These are phyloP conservation scores for Candida pseudocylindracea DNA, from an alignment of 1,139 yeast genomes.

Conservation along the genomic window DNA sequence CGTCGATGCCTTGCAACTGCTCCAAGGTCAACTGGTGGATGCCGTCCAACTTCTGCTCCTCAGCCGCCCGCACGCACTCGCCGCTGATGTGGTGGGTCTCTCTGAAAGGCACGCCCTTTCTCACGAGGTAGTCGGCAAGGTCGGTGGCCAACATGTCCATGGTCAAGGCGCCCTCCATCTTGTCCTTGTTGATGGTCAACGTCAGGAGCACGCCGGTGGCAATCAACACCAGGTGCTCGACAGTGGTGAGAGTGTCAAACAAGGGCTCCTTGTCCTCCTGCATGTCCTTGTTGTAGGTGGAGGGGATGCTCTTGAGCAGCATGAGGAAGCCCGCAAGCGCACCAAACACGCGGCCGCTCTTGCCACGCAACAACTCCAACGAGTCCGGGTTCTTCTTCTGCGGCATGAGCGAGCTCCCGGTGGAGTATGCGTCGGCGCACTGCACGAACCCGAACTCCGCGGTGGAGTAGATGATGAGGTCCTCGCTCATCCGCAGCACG, in stretches of 20 bases:
- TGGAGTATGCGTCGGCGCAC: constrained; percentile 92
- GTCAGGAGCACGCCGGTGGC: constrained; percentile 95
- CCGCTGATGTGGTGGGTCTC: constrained; percentile 98
- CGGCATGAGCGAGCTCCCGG: constrained; percentile 97
- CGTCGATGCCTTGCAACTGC: constrained; percentile 61
- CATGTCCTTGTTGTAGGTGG: constrained; percentile 93
- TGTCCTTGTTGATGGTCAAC: constrained; percentile 41
- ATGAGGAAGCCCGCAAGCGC: constrained; percentile 85
- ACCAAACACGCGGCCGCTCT: constrained; percentile 94
- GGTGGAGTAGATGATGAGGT: constrained; percentile 83
- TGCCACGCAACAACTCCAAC: constrained; percentile 83
- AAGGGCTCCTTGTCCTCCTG: constrained; percentile 98
- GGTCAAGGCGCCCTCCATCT: constrained; percentile 73
- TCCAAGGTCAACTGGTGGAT: constrained; percentile 58
- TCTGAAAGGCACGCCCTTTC: constrained; percentile 97
- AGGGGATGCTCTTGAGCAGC: constrained; percentile 89
- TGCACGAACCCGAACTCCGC: constrained; percentile 92
- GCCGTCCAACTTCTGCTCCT: constrained; percentile 50
- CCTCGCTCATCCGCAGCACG: constrained; percentile 84
- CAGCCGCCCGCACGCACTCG: constrained; percentile 85
- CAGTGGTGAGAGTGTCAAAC: constrained; percentile 76
- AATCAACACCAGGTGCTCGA: constrained; percentile 78
- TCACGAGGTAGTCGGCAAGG: constrained; percentile 88
- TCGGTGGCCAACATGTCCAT: constrained; percentile 99
- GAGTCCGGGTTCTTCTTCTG: constrained; percentile 98